Conservation (phyloP, 2,329 filamentous ascomycete genomes). For the Fusarium circinatum region DNA sequence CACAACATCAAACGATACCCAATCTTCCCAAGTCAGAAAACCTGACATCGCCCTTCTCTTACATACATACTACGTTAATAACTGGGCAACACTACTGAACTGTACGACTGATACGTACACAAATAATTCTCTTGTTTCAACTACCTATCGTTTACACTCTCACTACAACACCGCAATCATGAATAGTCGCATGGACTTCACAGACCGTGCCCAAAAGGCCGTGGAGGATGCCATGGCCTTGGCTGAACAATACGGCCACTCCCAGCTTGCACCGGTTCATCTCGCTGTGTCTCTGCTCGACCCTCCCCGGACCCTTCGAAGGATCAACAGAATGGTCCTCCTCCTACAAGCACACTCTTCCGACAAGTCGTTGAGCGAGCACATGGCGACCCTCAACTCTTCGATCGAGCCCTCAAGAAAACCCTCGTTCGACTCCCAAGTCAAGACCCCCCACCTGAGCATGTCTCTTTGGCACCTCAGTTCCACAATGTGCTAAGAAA, state of each 20-base stretch:
- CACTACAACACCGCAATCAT: constrained; percentile 58
- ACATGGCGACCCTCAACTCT: constrained; percentile 88
- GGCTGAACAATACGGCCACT: constrained; percentile 89
- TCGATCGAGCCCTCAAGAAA: constrained; percentile 93
- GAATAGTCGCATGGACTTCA: constrained; percentile 88
- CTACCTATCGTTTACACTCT: background rate
- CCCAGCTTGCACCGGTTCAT: constrained; percentile 90
- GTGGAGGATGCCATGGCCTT: constrained; percentile 88
- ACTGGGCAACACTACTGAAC: constrained; percentile 19
- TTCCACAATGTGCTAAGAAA: constrained; percentile 86
- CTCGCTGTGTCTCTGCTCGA: constrained; percentile 85
- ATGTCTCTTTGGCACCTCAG: constrained; percentile 81
- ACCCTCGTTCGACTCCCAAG: constrained; percentile 88
- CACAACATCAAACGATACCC: constrained; percentile 38
- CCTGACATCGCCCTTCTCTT: constrained; percentile 27
- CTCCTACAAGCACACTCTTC: constrained; percentile 80
- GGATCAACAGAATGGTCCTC: constrained; percentile 81
- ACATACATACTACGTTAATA: constrained; percentile 8
- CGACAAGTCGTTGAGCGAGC: constrained; percentile 94
- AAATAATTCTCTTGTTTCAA: constrained; percentile 12
- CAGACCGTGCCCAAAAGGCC: constrained; percentile 90
- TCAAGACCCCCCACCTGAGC: constrained; percentile 93
- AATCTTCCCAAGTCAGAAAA: constrained; percentile 37
- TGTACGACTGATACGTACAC: background rate
- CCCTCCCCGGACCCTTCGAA: constrained; percentile 80